phyloP scores from a whole-genome alignment of 1,284 basidiomycete species.

The Vanrija humicola region DNA sequence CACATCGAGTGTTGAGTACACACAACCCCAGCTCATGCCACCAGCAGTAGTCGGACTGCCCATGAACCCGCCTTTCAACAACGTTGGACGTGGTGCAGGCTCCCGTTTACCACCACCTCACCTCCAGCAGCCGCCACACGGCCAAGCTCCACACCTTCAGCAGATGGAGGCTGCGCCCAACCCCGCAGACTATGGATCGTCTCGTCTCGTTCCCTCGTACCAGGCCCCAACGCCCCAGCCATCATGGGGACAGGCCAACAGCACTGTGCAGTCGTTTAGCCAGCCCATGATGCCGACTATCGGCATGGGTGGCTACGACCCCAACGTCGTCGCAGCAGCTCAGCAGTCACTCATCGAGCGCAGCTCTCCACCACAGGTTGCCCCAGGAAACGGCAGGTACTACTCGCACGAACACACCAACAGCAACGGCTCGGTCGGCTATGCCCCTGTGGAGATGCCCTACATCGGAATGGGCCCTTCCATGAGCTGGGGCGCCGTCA shows the following conservation, averaged over 20 bases:
- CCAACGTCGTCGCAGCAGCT: not conserved
- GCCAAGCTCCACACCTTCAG: not conserved
- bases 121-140: not conserved
- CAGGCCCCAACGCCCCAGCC: conserved; percentile 1
- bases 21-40: too few relatives aligned
- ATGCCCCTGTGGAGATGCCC: too few relatives aligned
- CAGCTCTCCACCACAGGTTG: too few relatives aligned
- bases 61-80: too few relatives aligned
- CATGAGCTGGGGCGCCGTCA: too few relatives aligned
- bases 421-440: too few relatives aligned
- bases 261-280: not conserved
- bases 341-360: not conserved
- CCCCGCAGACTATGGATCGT: not conserved
- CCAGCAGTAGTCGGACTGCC: too few relatives aligned
- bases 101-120: not conserved
- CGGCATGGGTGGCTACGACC: not conserved
- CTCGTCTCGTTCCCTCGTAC: not conserved
- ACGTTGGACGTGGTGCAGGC: not conserved
- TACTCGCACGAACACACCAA: too few relatives aligned
- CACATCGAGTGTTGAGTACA: too few relatives aligned
- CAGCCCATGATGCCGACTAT: too few relatives aligned
- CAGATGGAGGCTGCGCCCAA: not conserved
- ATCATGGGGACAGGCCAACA: not conserved
- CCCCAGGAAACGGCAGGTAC: too few relatives aligned
- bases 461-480: too few relatives aligned